These are phyloP conservation scores for Kwoniella bestiolae DNA, from an alignment of 768 basidiomycete species.

Conservation along the genomic window DNA sequence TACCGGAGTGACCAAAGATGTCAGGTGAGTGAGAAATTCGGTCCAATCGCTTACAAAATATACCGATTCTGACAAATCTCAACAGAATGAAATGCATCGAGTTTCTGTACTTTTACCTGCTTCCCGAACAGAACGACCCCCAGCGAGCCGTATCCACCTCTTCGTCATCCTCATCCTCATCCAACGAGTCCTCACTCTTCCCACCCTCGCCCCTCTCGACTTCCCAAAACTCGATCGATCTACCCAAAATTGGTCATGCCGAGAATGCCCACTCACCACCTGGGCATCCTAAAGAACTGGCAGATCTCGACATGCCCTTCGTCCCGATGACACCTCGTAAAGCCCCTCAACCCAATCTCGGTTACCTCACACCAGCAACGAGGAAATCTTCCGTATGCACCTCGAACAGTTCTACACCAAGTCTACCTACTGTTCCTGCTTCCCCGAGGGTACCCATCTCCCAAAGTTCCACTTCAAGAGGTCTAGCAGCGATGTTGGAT, in stretches of 20 bases:
- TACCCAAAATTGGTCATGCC: not conserved
- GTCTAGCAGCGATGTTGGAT: constrained; percentile 22
- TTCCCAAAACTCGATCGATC: constrained; percentile 1
- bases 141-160: constrained; percentile 29
- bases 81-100: constrained; percentile 92
- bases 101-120: constrained; percentile 90
- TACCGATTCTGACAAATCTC: too few species aligned
- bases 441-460: constrained; percentile 28
- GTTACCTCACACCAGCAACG: constrained; percentile 44
- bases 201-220: constrained; percentile 25
- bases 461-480: constrained; percentile 16
- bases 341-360: constrained; percentile 41
- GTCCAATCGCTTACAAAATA: too few species aligned
- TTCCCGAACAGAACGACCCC: constrained; percentile 66
- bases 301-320: constrained; percentile 45
- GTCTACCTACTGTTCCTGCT: constrained; percentile 37
- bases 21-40: constrained; percentile 76
- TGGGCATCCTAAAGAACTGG: not conserved
- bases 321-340: constrained; percentile 48
- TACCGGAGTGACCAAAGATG: constrained; percentile 81
- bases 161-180: constrained; percentile 33
- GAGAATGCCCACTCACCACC: not conserved
- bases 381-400: constrained; percentile 28
- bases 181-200: constrained; percentile 26
- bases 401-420: constrained; percentile 30